These are phyloP conservation scores for Agrocybe praecox DNA, from an alignment of 768 basidiomycete species.

Conservation along the genomic window DNA sequence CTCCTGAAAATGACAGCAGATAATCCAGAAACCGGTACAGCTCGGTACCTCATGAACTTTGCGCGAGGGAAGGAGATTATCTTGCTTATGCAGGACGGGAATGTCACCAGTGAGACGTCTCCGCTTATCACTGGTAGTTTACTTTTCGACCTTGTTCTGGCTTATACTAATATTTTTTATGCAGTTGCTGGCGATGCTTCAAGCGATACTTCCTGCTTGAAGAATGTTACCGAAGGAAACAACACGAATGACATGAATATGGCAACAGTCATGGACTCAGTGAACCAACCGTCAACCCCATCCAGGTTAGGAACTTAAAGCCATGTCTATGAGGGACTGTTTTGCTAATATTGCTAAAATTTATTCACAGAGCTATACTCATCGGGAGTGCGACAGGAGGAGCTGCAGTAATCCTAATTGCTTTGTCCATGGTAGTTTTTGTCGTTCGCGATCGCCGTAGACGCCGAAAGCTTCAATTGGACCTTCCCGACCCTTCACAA, in stretches of 20 bases:
- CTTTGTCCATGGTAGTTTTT: constrained; percentile 45
- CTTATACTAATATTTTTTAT: not conserved
- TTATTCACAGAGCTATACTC: constrained; percentile 37
- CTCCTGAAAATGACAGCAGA: constrained; percentile 26
- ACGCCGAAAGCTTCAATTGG: constrained; percentile 14
- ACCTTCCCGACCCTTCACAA: constrained; percentile 23
- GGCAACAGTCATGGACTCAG: not conserved
- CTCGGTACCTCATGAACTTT: constrained; percentile 45
- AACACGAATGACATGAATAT: constrained; percentile 1
- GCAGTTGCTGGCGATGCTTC: constrained; percentile 35
- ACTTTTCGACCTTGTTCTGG: not conserved
- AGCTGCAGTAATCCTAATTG: constrained; percentile 39
- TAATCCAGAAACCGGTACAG: constrained; percentile 30
- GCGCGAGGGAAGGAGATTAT: constrained; percentile 37
- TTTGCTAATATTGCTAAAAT: not conserved
- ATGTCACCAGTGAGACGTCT: constrained; percentile 41
- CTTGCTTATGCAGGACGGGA: constrained; percentile 45
- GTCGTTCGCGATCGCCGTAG: constrained; percentile 39
- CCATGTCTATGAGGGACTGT: not conserved
- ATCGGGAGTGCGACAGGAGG: constrained; percentile 48
- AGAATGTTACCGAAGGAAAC: not conserved
- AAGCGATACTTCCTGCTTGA: constrained; percentile 21
- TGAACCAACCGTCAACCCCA: not conserved
- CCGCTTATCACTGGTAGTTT: constrained; percentile 32
- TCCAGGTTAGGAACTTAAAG: constrained; percentile 11